These are phyloP conservation scores for Aspergillus olivimuriae DNA, from an alignment of 495 filamentous ascomycete species.

Conservation along the genomic window DNA sequence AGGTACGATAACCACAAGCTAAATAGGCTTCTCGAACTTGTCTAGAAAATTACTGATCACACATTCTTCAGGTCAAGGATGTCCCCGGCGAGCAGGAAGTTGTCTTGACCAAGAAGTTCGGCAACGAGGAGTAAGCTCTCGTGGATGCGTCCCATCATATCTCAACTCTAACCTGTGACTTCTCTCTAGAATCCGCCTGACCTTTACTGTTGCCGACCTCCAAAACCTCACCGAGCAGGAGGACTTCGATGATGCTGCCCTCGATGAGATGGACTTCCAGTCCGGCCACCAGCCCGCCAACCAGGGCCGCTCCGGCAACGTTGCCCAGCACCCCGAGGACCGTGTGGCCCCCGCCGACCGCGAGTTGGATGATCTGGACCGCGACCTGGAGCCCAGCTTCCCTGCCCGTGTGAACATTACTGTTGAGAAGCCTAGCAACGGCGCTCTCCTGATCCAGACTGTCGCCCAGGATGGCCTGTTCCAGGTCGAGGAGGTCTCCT, in stretches of 20 bases:
- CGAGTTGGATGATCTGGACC: slow-evolving; percentile 43
- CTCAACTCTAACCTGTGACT: slow-evolving; percentile 3
- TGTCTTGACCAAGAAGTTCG: slow-evolving; percentile 70
- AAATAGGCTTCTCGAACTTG: too few relatives aligned
- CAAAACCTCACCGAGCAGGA: slow-evolving; percentile 62
- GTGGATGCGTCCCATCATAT: too few relatives aligned
- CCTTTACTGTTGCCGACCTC: slow-evolving; percentile 90
- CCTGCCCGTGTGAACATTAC: slow-evolving; percentile 80
- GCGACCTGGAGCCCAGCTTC: slow-evolving; percentile 52
- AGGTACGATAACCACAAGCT: too few relatives aligned
- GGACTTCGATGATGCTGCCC: slow-evolving; percentile 39
- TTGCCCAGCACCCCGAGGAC: slow-evolving; percentile 54
- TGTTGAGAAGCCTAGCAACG: slow-evolving; percentile 74
- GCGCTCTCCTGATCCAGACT: slow-evolving; percentile 82
- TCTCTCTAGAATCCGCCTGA: slow-evolving; percentile 67
- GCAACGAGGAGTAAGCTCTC: slow-evolving; percentile 74
- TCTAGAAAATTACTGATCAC: too few relatives aligned
- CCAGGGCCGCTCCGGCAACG: slow-evolving; percentile 43
- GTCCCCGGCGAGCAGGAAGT: slow-evolving; percentile 81
- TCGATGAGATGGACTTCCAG: slow-evolving; percentile 49
- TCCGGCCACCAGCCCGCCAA: slow-evolving; percentile 49
- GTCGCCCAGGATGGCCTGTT: slow-evolving; percentile 81
- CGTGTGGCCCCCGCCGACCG: slow-evolving; percentile 51
- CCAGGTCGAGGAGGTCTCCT: slow-evolving; percentile 85
- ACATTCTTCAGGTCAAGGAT: slow-evolving; percentile 76